Conservation (phyloP, 2,329 filamentous ascomycete species). For the Helminthosporium solani region DNA sequence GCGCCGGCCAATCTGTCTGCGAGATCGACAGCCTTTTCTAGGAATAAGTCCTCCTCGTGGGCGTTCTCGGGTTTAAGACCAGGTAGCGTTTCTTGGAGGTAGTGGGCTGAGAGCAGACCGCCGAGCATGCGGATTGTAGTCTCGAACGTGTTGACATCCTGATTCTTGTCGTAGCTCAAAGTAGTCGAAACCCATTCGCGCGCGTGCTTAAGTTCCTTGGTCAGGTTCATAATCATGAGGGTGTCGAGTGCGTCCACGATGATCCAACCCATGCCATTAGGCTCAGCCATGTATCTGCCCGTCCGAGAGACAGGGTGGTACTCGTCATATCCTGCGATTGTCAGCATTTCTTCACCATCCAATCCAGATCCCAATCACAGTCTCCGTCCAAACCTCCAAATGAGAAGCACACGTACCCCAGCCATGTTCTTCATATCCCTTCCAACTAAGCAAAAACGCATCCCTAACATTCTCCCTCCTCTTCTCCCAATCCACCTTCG, state of each 20-base stretch:
- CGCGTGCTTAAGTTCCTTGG: constrained; percentile 77
- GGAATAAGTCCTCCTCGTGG: constrained; percentile 83
- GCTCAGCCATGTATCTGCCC: constrained; percentile 75
- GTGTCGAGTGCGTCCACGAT: constrained; percentile 96
- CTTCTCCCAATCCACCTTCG: constrained; percentile 66
- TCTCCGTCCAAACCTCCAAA: constrained; percentile 17
- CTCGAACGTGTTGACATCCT: constrained; percentile 97
- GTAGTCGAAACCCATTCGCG: constrained; percentile 83
- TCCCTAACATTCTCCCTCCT: constrained; percentile 81
- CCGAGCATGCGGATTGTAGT: constrained; percentile 98
- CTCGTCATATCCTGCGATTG: constrained; percentile 65
- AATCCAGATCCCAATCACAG: too few relatives aligned
- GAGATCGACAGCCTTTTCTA: constrained; percentile 93
- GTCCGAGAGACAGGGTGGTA: constrained; percentile 80
- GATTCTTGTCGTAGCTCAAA: constrained; percentile 84
- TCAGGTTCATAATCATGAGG: constrained; percentile 97
- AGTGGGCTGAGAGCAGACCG: constrained; percentile 88
- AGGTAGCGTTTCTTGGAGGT: constrained; percentile 82
- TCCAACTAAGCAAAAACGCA: constrained; percentile 89
- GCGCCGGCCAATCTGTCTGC: constrained; percentile 84
- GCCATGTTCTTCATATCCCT: constrained; percentile 85
- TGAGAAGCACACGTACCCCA: constrained; percentile 70
- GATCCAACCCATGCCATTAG: constrained; percentile 92
- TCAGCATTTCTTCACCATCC: constrained; percentile 8
- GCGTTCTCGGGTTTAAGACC: constrained; percentile 72